Evolutionary conservation across 495 filamentous ascomycete species (phyloP).

Genomic region (Corynascus novoguineensis): DNA sequence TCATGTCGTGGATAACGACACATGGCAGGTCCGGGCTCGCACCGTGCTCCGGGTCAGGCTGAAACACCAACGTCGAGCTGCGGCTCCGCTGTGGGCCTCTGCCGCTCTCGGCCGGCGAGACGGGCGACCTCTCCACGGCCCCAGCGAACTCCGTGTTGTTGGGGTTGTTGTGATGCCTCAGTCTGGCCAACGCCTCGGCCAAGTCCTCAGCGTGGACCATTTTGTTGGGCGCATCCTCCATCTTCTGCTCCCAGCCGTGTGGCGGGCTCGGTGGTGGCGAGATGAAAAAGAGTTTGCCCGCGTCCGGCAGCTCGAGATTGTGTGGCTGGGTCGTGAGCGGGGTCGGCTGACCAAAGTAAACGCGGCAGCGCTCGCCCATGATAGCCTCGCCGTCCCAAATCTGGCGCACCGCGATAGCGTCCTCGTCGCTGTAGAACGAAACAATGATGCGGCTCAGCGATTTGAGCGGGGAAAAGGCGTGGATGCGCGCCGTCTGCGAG

Average conservation of each 20-base stretch:
- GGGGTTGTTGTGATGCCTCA: slow-evolving; percentile 43
- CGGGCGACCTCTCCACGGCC: slow-evolving; percentile 11
- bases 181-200: slow-evolving; percentile 66
- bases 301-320: slow-evolving; percentile 74
- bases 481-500: slow-evolving; percentile 59
- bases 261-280: slow-evolving; percentile 87
- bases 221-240: slow-evolving; percentile 91
- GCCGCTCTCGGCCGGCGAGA: slow-evolving; percentile 31
- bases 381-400: slow-evolving; percentile 65
- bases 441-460: slow-evolving; percentile 88
- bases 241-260: slow-evolving; percentile 83
- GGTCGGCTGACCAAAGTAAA: slow-evolving; percentile 86
- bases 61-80: slow-evolving; percentile 45
- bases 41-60: slow-evolving; percentile 49
- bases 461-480: slow-evolving; percentile 86
- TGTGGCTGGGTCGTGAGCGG: slow-evolving; percentile 46
- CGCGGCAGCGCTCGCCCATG: slow-evolving; percentile 62
- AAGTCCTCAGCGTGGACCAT: slow-evolving; percentile 88
- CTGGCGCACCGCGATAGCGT: slow-evolving; percentile 66
- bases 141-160: slow-evolving; percentile 21
- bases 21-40: slow-evolving; percentile 73
- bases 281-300: slow-evolving; percentile 94
- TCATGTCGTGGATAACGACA: slow-evolving; percentile 89
- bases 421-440: slow-evolving; percentile 70
- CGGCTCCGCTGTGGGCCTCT: slow-evolving; percentile 29